A percentile compares a stretch with the other conserved stretches of the same genome.
Evolutionary conservation across 257 asterid species (phyloP).

Genomic region (Rauvolfia tetraphylla): DNA sequence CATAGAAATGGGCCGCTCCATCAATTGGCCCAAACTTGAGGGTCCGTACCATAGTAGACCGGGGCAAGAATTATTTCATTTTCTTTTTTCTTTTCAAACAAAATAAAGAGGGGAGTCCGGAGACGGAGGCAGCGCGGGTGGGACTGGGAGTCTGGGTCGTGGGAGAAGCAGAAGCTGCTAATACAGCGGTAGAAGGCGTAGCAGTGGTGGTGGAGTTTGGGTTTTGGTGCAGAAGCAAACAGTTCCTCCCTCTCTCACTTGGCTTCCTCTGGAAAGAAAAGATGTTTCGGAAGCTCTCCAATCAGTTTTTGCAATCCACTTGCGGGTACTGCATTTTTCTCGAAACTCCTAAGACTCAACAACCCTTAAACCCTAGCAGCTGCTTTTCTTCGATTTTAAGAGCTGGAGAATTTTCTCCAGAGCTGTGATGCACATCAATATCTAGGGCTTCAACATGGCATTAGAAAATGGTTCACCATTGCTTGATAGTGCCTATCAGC

Average conservation of each 20-base stretch:
- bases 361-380: not conserved
- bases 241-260: not conserved
- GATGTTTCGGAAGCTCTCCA: constrained; percentile 13
- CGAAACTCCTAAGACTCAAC: not conserved
- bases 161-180: not conserved
- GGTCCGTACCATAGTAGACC: too few species aligned
- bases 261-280: not conserved
- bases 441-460: not conserved
- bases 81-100: too few species aligned
- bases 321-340: not conserved
- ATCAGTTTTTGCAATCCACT: constrained; percentile 5
- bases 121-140: too few species aligned
- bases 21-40: not conserved
- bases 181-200: not conserved
- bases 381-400: too few species aligned
- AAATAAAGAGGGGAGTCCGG: too few species aligned
- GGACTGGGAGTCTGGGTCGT: not conserved
- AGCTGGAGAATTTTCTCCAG: not conserved
- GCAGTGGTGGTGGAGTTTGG: not conserved
- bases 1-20: not conserved
- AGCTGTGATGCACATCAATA: not conserved
- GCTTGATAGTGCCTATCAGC: not conserved
- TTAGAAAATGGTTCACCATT: not conserved
- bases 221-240: not conserved
- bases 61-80: too few species aligned